These are phyloP conservation scores for Xylariomycetidae sp. DNA, from an alignment of 2,329 filamentous ascomycete genomes.

Conservation along the genomic window DNA sequence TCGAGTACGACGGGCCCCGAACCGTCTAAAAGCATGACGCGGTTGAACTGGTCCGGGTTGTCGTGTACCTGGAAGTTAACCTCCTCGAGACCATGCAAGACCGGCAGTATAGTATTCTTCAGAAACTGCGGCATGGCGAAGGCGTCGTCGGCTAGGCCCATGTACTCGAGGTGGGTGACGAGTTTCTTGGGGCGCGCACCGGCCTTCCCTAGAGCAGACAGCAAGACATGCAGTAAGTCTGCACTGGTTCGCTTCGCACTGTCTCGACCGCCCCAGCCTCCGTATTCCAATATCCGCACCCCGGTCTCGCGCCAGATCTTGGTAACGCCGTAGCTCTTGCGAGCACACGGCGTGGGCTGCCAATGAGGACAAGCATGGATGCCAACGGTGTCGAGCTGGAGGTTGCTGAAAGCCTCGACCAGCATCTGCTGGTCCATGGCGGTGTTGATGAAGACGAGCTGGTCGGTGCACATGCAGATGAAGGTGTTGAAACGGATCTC, in stretches of 20 bases:
- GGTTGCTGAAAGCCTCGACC: constrained; percentile 11
- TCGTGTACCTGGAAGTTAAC: neutral
- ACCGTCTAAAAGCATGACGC: no score
- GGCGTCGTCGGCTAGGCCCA: constrained; percentile 1
- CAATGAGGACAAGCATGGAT: constrained; percentile 1
- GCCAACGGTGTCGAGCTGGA: constrained; percentile 8
- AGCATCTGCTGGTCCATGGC: constrained; percentile 9
- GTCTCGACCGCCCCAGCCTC: neutral
- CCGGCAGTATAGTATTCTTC: constrained; percentile 2
- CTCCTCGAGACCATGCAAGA: constrained; percentile 6
- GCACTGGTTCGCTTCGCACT: neutral
- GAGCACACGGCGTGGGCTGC: neutral
- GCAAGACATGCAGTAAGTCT: constrained; percentile 7
- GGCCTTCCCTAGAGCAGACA: constrained; percentile 9
- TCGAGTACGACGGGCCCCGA: no score
- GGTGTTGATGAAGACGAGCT: constrained; percentile 4
- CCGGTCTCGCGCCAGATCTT: constrained; percentile 4
- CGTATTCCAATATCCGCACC: neutral
- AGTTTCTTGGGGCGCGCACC: constrained; percentile 6
- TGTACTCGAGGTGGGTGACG: neutral
- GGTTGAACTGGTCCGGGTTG: no score
- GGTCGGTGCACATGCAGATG: constrained; percentile 4
- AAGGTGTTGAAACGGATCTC: constrained; percentile 4
- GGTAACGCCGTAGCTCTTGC: constrained; percentile 3
- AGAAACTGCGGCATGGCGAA: constrained; percentile 10